Conservation (phyloP, 768 basidiomycete species). For the Daedaleopsis sinensis region DNA sequence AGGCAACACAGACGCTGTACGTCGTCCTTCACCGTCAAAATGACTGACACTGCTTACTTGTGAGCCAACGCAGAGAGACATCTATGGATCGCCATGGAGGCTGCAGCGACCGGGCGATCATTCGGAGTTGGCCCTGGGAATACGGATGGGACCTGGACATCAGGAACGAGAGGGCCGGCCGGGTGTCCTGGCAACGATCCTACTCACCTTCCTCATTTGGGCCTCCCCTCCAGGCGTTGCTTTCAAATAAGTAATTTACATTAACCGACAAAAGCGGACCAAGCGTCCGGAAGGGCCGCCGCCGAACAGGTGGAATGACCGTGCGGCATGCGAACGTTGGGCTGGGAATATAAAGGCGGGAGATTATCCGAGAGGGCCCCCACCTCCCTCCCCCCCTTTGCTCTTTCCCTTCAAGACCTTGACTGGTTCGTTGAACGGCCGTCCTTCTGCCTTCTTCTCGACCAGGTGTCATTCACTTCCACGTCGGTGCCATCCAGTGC, state of each 20-base stretch:
- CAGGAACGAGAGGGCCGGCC: constrained; percentile 14
- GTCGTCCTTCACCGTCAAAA: not conserved
- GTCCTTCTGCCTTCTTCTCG: constrained; percentile 40
- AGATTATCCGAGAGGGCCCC: not conserved
- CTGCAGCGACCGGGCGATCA: not conserved
- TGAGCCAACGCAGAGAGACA: not conserved
- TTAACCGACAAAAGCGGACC: constrained; percentile 6
- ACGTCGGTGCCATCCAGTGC: constrained; percentile 28
- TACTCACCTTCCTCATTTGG: constrained; percentile 18
- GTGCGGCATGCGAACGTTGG: not conserved
- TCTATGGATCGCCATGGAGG: not conserved
- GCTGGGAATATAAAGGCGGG: constrained; percentile 6
- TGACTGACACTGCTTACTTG: not conserved
- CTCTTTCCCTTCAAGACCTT: constrained; percentile 25
- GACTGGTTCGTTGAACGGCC: constrained; percentile 50
- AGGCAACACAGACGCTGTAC: not conserved
- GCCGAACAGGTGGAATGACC: not conserved
- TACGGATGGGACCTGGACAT: constrained; percentile 7
- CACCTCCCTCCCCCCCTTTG: constrained; percentile 12
- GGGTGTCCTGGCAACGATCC: constrained; percentile 18
- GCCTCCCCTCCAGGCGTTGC: not conserved
- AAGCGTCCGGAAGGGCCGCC: constrained; percentile 2
- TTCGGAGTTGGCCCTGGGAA: not conserved
- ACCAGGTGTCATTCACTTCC: constrained; percentile 46
- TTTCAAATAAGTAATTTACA: constrained; percentile 2